Percentiles rank a stretch among this genome's conserved stretches.
phyloP scores from a whole-genome alignment of 495 filamentous ascomycete species.

The Podospora bellae-mahoneyi region DNA sequence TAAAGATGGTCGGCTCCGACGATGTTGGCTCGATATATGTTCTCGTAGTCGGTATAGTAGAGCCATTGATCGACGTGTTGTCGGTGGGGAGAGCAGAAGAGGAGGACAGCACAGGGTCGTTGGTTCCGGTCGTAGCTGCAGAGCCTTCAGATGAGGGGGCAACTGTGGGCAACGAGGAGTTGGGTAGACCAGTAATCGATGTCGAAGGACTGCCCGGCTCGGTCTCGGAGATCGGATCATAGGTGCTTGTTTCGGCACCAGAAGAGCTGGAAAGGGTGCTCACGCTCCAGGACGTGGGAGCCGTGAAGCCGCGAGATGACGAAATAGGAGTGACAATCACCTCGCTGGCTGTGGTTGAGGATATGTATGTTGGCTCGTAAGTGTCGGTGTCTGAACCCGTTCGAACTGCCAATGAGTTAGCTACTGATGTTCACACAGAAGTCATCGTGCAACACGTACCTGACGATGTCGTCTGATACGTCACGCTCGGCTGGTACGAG shows the following conservation, averaged over 20 bases:
- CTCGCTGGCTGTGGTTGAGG: not conserved
- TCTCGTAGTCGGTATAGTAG: not conserved
- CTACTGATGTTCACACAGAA: not conserved
- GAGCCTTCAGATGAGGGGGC: not conserved
- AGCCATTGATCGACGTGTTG: not conserved
- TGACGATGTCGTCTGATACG: constrained; percentile 15
- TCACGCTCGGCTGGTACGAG: constrained; percentile 18
- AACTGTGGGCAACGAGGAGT: not conserved
- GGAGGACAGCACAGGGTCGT: constrained; percentile 1
- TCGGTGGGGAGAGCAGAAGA: not conserved
- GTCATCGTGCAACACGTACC: not conserved
- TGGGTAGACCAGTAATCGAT: not conserved
- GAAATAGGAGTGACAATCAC: not conserved
- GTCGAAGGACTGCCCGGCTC: not conserved
- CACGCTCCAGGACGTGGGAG: not conserved
- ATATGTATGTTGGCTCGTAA: not conserved
- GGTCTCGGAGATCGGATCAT: not conserved
- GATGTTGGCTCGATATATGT: not conserved
- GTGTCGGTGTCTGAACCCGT: not conserved
- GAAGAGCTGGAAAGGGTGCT: not conserved
- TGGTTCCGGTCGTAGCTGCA: not conserved
- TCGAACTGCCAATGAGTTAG: not conserved
- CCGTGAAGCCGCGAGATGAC: not conserved
- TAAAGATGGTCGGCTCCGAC: not conserved
- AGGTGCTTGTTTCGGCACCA: not conserved